Base-by-base conservation (phyloP, 2,329 filamentous ascomycete genomes). In the Lasiodiplodia citricola region DNA sequence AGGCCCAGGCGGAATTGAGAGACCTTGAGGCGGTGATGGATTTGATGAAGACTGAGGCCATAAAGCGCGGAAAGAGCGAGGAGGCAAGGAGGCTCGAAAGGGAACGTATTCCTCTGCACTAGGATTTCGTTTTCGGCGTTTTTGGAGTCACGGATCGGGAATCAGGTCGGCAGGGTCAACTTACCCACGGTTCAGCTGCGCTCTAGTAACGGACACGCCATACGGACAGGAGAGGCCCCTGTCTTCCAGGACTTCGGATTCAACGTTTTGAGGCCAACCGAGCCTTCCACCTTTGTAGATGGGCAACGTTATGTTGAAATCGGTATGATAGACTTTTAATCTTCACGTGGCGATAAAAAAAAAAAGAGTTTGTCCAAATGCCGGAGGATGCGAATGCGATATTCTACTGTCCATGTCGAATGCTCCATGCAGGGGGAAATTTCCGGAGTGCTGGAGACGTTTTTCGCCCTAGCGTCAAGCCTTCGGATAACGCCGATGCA, bases 11-110 rank as follows among this genome's bases (percentile, higher is more conserved):
- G 16, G 69, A 74, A 31, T 62, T 80, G 65, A 72, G 64, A 41
- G 67, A 69, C 11, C 71, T 77, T 71, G 77, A 80, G 66, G 18
- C 16, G 0, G 75, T 76, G 68, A 69, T 80, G 70, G 74, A 77
- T 47, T 62, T 64, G 50, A 63, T 74, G 67, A 71, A 77, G 65
- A 73, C 74, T 0, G 77, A 75, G 6, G 78, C 78, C 6, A 73
- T 73, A 64, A 75, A 77, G 71, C 73, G 78, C 50, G 78, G 78
- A 0, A 72, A 79, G n/a, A 68, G 57, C 57, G 66, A 68, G 21
- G 57, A 64, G 7, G 66, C 66, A 3, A 23, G 66, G 18, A 50
- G 66, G 31, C 21, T 47, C 5, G 66, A 68, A 31, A 50, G 66
- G 37, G 66, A 68, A 50, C 52, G 64, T 13, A 41, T 66, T 38